A percentile compares a stretch with the other conserved stretches of the same genome.
Conservation (phyloP, 768 basidiomycete species). For the Amanita polypyramis region DNA sequence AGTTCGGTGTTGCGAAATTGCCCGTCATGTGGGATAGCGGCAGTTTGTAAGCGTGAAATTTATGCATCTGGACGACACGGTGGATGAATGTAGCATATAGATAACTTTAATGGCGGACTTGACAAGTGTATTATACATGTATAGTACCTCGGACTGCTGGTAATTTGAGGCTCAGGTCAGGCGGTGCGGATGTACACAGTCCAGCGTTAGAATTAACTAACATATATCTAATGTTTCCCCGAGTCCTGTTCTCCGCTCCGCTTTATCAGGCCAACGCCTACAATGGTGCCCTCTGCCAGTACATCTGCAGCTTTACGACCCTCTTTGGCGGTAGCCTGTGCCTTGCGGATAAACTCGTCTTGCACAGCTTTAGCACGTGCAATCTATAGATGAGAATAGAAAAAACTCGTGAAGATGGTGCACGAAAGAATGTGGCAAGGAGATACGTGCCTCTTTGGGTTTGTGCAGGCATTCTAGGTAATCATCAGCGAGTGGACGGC, state of each 20-base stretch:
- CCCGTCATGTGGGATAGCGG: constrained; percentile 18
- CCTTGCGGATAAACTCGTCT: constrained; percentile 59
- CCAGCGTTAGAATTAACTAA: background rate
- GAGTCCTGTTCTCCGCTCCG: constrained; percentile 23
- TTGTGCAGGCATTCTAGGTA: constrained; percentile 90
- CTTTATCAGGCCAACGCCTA: constrained; percentile 67
- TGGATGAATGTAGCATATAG: constrained; percentile 2
- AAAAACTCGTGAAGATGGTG: background rate
- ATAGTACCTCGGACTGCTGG: background rate
- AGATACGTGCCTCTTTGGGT: constrained; percentile 60
- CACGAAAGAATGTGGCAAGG: background rate
- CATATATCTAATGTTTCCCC: background rate
- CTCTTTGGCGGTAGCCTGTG: constrained; percentile 53
- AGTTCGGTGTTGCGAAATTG: constrained; percentile 32
- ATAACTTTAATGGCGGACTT: background rate
- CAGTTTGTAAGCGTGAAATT: background rate
- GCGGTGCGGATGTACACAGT: background rate
- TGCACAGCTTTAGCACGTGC: constrained; percentile 55
- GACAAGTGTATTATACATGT: background rate
- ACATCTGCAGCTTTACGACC: constrained; percentile 64
- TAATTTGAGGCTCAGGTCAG: background rate
- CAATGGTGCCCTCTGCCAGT: constrained; percentile 62
- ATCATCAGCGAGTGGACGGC: constrained; percentile 65
- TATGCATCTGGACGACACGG: background rate
- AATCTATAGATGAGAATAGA: constrained; percentile 26